Percentiles rank a stretch among this genome's conserved stretches.
Evolutionary conservation across 2,329 filamentous ascomycete species (phyloP).

Genomic region (Chaetomiaceae sp.): DNA sequence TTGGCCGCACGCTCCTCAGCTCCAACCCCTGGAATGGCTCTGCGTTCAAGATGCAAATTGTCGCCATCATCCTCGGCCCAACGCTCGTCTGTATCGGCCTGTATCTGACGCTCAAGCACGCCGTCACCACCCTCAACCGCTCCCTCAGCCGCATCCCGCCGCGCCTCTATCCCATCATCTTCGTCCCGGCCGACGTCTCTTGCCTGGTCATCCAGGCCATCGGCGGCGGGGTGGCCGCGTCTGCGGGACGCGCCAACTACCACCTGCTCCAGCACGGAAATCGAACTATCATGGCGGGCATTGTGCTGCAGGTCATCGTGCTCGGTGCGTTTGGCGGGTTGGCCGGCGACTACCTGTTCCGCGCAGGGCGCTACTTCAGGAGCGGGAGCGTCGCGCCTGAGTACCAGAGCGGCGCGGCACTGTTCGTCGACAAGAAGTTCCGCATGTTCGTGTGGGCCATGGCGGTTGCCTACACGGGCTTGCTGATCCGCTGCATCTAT

Average conservation of each 20-base stretch:
- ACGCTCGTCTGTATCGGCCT: conserved; percentile 59
- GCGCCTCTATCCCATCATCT: conserved; percentile 50
- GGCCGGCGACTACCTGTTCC: conserved; percentile 42
- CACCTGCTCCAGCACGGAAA: conserved; percentile 44
- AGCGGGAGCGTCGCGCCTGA: conserved; percentile 28
- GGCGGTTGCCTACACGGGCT: conserved; percentile 40
- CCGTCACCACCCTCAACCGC: conserved; percentile 46
- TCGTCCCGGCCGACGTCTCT: conserved; percentile 55
- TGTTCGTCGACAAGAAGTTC: conserved; percentile 43
- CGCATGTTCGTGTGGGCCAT: conserved; percentile 41
- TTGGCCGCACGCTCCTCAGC: conserved; percentile 47
- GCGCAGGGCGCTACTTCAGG: conserved; percentile 37
- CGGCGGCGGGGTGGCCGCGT: conserved; percentile 53
- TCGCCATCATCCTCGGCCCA: conserved; percentile 54
- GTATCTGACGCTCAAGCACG: conserved; percentile 61
- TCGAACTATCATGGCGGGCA: conserved; percentile 50
- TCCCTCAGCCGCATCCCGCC: conserved; percentile 47
- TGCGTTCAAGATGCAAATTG: conserved; percentile 57
- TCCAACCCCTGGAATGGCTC: conserved; percentile 49
- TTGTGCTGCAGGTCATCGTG: conserved; percentile 51
- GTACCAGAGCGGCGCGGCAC: conserved; percentile 25
- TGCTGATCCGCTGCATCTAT: conserved; percentile 51
- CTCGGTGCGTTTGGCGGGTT: conserved; percentile 44
- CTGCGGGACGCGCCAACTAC: conserved; percentile 36
- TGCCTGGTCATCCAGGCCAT: conserved; percentile 57